Percentiles rank a stretch among this genome's conserved stretches.
These are phyloP conservation scores for Aspergillus wentii DNA, from an alignment of 495 filamentous ascomycete species.

Conservation along the genomic window DNA sequence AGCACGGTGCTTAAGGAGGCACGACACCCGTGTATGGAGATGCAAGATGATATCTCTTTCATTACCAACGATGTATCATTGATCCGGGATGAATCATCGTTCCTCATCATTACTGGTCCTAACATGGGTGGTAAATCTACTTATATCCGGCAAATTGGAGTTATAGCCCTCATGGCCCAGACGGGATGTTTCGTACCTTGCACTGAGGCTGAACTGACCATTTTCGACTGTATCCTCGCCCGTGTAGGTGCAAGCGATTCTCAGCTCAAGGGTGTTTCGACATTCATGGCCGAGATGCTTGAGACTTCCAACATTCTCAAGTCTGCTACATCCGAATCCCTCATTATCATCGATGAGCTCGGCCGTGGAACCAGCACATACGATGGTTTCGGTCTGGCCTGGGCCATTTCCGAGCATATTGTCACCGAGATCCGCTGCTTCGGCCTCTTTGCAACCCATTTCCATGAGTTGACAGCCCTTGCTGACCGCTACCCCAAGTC, in stretches of 20 bases:
- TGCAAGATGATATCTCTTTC: slow-evolving; percentile 98
- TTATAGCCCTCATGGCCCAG: slow-evolving; percentile 97
- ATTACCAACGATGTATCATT: slow-evolving; percentile 96
- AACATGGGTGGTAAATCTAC: slow-evolving; percentile 99
- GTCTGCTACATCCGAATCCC: slow-evolving; percentile 84
- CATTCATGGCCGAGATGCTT: slow-evolving; percentile 99
- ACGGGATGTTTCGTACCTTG: slow-evolving; percentile 96
- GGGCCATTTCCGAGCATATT: slow-evolving; percentile 98
- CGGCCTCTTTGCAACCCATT: slow-evolving; percentile 94
- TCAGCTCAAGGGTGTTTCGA: slow-evolving; percentile 96
- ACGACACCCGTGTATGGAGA: slow-evolving; percentile 97
- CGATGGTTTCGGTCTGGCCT: slow-evolving; percentile 95
- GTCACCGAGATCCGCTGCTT: slow-evolving; percentile 91
- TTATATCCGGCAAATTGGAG: slow-evolving; percentile 96
- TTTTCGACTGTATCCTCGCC: slow-evolving; percentile 97
- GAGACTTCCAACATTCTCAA: slow-evolving; percentile 99
- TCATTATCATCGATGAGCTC: slow-evolving; percentile 99
- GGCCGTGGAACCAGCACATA: slow-evolving; percentile 97
- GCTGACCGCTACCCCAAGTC: slow-evolving; percentile 72
- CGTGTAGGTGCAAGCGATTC: slow-evolving; percentile 93
- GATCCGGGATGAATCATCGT: slow-evolving; percentile 73
- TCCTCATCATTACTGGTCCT: slow-evolving; percentile 95
- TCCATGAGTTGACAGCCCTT: slow-evolving; percentile 93
- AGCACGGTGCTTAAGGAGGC: slow-evolving; percentile 88
- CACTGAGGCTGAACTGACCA: slow-evolving; percentile 81